Percentiles rank a stretch among this genome's conserved stretches.
phyloP scores from a whole-genome alignment of 2,329 filamentous ascomycete species.

The Colletotrichum eleusines region DNA sequence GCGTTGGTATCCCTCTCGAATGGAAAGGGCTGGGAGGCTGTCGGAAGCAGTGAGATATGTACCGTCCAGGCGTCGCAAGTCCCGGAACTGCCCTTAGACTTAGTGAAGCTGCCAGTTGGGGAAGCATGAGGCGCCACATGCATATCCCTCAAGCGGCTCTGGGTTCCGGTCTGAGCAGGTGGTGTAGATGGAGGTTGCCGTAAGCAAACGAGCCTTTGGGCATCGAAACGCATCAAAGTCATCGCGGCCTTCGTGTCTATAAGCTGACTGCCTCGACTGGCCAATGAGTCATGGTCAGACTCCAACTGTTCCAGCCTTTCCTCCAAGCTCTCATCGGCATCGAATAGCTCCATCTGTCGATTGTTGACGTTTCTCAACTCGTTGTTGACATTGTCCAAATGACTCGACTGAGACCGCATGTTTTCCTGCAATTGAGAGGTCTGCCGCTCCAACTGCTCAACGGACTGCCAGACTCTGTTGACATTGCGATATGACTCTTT shows the following conservation, averaged over 20 bases:
- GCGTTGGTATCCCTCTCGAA: constrained; percentile 72
- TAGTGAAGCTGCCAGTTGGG: constrained; percentile 14
- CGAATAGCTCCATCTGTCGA: constrained; percentile 62
- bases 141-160: no score
- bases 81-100: constrained; percentile 3
- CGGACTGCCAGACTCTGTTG: constrained; percentile 65
- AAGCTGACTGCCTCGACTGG: constrained; percentile 25
- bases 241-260: constrained; percentile 4
- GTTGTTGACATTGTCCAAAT: constrained; percentile 55
- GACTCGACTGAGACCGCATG: constrained; percentile 55
- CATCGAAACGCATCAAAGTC: neutral
- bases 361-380: constrained; percentile 60
- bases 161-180: neutral
- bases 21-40: constrained; percentile 65
- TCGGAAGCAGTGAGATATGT: constrained; percentile 70
- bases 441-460: constrained; percentile 59
- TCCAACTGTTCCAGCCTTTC: constrained; percentile 66
- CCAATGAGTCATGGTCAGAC: constrained; percentile 47
- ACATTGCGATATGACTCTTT: constrained; percentile 68
- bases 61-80: constrained; percentile 65
- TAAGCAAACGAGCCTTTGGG: neutral
- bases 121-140: neutral
- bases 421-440: constrained; percentile 52
- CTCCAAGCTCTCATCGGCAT: constrained; percentile 65
- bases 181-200: constrained; percentile 13